Percentiles rank a stretch among this genome's conserved stretches.
These are phyloP conservation scores for Globisporangium carolinianum DNA, from an alignment of 352 stramenopile species.

Conservation along the genomic window DNA sequence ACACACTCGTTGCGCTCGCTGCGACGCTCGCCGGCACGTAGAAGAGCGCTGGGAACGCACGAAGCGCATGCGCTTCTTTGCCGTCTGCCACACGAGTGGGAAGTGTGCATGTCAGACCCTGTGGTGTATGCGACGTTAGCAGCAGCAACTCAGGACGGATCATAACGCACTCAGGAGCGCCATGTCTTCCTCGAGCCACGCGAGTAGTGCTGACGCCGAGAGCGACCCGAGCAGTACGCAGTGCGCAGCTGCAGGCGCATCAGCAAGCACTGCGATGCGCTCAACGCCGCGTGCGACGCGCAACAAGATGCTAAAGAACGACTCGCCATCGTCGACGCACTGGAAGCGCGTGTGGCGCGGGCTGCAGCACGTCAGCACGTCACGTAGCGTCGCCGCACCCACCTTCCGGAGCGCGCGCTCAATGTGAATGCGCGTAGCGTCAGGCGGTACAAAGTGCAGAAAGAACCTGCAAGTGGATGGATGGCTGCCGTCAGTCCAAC, in stretches of 20 bases:
- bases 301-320: constrained; percentile 50
- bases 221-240: constrained; percentile 35
- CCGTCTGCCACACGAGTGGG: constrained; percentile 15
- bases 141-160: neutral
- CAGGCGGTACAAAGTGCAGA: constrained; percentile 20
- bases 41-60: constrained; percentile 45
- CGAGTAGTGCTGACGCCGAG: constrained; percentile 33
- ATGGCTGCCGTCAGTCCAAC: neutral
- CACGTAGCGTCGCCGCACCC: constrained; percentile 20
- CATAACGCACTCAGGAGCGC: constrained; percentile 41
- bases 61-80: constrained; percentile 24
- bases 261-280: constrained; percentile 31
- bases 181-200: constrained; percentile 53
- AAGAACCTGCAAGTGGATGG: constrained; percentile 21
- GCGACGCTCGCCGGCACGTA: constrained; percentile 25
- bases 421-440: constrained; percentile 33
- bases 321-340: constrained; percentile 34
- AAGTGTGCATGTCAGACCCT: constrained; percentile 7
- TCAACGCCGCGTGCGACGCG: constrained; percentile 39
- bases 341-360: constrained; percentile 20
- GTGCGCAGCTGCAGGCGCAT: constrained; percentile 8
- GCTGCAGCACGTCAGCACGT: constrained; percentile 23
- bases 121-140: neutral
- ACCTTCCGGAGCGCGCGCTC: constrained; percentile 34
- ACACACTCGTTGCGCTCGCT: constrained; percentile 16